Evolutionary conservation across 2,329 filamentous ascomycete species (phyloP).

Genomic region (Phyllosticta citribraziliensis): DNA sequence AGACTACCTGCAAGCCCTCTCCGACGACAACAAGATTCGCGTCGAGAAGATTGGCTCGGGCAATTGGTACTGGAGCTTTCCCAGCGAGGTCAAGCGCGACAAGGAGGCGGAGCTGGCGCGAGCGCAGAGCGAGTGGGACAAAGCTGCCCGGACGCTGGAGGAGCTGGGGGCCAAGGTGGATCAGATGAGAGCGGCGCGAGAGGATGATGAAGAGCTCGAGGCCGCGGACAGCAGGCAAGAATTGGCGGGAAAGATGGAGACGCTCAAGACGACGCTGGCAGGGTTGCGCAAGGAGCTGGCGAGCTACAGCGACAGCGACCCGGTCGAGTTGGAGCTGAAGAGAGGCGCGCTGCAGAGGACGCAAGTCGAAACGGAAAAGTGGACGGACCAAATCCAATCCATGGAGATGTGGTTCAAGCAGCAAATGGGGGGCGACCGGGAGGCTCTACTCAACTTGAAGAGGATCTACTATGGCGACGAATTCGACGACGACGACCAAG

Average conservation of each 20-base stretch:
- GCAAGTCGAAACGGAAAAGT: constrained; percentile 25
- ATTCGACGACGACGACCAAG: constrained; percentile 44
- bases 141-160: constrained; percentile 21
- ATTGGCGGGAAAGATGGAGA: constrained; percentile 20
- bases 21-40: constrained; percentile 51
- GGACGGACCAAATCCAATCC: constrained; percentile 35
- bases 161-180: constrained; percentile 34
- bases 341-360: constrained; percentile 21
- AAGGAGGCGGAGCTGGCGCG: constrained; percentile 30
- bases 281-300: constrained; percentile 31
- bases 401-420: constrained; percentile 38
- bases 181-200: constrained; percentile 27
- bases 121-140: constrained; percentile 29
- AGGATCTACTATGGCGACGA: constrained; percentile 43
- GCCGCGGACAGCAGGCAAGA: neutral
- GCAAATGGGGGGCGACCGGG: constrained; percentile 28
- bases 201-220: constrained; percentile 28
- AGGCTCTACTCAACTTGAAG: constrained; percentile 34
- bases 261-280: constrained; percentile 26
- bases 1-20: constrained; percentile 54
- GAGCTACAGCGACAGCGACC: constrained; percentile 38
- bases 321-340: constrained; percentile 35
- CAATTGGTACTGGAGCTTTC: constrained; percentile 65
- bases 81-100: constrained; percentile 45
- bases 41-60: constrained; percentile 62